Evolutionary conservation across 306 rosid species (phyloP).

Genomic region (Quercus bicolor): DNA sequence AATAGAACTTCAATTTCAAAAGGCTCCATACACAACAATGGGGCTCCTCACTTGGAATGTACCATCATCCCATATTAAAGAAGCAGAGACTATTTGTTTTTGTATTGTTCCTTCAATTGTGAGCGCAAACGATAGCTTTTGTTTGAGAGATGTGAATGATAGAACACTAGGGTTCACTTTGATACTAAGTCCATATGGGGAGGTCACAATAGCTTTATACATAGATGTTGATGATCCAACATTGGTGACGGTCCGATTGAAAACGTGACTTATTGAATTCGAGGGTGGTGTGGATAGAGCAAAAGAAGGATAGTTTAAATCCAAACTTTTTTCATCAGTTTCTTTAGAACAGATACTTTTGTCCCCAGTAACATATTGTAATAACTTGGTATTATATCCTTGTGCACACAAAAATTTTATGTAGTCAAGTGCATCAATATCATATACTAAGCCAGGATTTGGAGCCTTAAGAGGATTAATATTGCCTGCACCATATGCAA

Average conservation of each 20-base stretch:
- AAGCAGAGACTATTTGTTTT: too few species aligned
- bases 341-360: not conserved
- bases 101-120: too few species aligned
- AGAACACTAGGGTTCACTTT: too few species aligned
- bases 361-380: not conserved
- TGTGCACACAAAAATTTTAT: constrained; percentile 38
- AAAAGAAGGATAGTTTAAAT: constrained; percentile 55
- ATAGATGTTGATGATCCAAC: constrained; percentile 1
- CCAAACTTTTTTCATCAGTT: not conserved
- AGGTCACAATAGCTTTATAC: constrained; percentile 3
- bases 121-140: too few species aligned
- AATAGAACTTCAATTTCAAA: too few species aligned
- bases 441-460: constrained; percentile 44
- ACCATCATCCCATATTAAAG: too few species aligned
- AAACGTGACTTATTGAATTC: not conserved
- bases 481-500: constrained; percentile 46
- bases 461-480: constrained; percentile 32
- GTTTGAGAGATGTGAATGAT: too few species aligned
- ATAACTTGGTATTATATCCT: constrained; percentile 8
- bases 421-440: constrained; percentile 27
- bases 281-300: not conserved
- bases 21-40: too few species aligned
- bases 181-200: not conserved
- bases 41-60: too few species aligned
- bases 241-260: not conserved